Evolutionary conservation across 805 yeast species (phyloP), one percentile per base, ranked within the genome.

Genomic region (Grigorovia jiainica): DNA sequence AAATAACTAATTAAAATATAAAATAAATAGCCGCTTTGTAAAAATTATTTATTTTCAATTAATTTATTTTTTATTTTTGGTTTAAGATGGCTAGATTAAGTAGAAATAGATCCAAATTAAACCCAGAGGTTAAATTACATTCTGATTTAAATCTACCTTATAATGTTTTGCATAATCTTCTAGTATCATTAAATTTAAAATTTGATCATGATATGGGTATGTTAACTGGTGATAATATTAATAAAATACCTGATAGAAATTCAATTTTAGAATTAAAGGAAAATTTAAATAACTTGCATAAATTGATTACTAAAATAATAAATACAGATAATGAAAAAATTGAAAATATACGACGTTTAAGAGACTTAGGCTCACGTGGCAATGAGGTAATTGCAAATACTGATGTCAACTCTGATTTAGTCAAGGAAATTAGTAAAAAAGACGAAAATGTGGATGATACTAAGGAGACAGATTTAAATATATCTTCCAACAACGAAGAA

Each of bases 201-300:
- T 81, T 75, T 53, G 84, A 80, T 51, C 64, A 72, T 4, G 73
- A 75, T 32, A 65, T 73, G 15, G 87, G 87, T 1, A 58, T 75
- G 40, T 59, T 82, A 19, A 78, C 72, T 48, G 89, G 89, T 0
- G 79, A 75, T 16, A 53, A 69, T 5, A 65, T 75, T 0, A 62
- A 71, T 1, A 68, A 73, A 5, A 60, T 66, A 17, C 73, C 72
- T 1, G 42, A 44, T 3, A 38, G 65, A 17, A 68, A 68, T 42
- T 60, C 68, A 4, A 55, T 77, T 32, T 55, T 63, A 13, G 74
- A 75, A 42, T 53, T 76, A 45, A 66, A 65, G 51, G 58, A 51
- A 16, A 64, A 60, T 39, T 43, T 67, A 43, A 64, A 64, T 41
- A 55, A 45, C 11, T 42, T 60, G 37, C 48, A 49, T 20, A 41